These are phyloP conservation scores for Panaeolus cyanescens DNA, from an alignment of 768 basidiomycete genomes.

Conservation along the genomic window DNA sequence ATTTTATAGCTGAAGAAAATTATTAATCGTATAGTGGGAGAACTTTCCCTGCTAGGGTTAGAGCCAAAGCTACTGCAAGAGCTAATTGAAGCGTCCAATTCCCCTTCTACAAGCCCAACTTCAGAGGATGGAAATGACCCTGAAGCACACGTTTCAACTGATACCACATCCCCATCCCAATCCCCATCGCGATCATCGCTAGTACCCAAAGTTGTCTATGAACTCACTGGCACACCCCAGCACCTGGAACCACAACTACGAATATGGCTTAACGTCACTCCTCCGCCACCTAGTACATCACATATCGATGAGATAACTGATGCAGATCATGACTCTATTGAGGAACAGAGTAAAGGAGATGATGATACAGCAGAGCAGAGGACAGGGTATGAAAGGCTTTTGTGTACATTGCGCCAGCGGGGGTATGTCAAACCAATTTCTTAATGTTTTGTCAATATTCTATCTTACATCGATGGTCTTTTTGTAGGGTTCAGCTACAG, in stretches of 20 bases:
- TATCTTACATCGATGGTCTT: not conserved
- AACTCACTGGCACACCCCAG: constrained; percentile 49
- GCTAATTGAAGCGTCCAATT: constrained; percentile 28
- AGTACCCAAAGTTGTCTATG: constrained; percentile 49
- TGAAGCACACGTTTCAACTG: constrained; percentile 2
- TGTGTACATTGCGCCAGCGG: constrained; percentile 20
- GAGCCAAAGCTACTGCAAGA: constrained; percentile 49
- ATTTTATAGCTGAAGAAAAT: constrained; percentile 79
- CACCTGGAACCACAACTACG: constrained; percentile 59
- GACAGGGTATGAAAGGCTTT: constrained; percentile 16
- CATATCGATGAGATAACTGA: not conserved
- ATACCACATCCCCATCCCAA: constrained; percentile 14
- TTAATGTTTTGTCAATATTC: not conserved
- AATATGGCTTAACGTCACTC: constrained; percentile 39
- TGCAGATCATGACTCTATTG: not conserved
- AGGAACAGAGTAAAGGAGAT: constrained; percentile 3
- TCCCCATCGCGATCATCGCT: constrained; percentile 7
- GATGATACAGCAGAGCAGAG: constrained; percentile 8
- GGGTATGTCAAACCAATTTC: not conserved
- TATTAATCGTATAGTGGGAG: constrained; percentile 79
- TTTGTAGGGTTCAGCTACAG: not conserved
- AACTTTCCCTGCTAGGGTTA: constrained; percentile 73
- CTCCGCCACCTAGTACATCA: not conserved
- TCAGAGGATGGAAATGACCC: not conserved
- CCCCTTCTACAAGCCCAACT: not conserved